Evolutionary conservation across 148 eudicot species (phyloP).

Genomic region (Dysphania ambrosioides): DNA sequence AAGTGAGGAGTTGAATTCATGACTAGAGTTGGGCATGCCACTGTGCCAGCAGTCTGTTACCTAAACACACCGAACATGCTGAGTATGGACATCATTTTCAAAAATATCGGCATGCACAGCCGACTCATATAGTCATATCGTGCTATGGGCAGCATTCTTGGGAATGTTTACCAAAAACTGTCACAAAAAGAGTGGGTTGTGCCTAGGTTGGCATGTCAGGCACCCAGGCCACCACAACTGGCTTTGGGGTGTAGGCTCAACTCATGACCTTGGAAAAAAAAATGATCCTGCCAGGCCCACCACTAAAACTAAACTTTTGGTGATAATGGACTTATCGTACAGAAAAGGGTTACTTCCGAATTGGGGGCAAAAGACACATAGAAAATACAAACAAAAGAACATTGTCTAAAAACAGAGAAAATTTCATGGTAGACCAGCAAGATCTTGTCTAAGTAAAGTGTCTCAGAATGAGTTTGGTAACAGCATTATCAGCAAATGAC

Average conservation of each 20-base stretch:
- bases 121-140: neutral
- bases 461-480: neutral
- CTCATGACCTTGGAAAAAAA: neutral
- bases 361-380: neutral
- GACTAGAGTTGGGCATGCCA: no score
- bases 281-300: neutral
- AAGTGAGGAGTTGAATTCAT: no score
- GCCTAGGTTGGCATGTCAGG: neutral
- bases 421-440: neutral
- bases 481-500: neutral
- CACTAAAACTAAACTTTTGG: neutral
- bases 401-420: neutral
- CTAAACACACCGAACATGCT: neutral
- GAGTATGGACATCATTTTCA: neutral
- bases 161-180: neutral
- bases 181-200: no score
- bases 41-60: neutral
- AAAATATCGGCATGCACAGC: neutral
- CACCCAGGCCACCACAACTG: neutral
- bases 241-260: neutral
- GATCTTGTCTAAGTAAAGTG: neutral
- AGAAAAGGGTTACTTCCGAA: neutral
- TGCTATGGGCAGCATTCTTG: neutral
- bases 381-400: neutral
- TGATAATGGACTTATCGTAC: neutral